Conservation (phyloP, 768 basidiomycete genomes). For the Rhizopogon rudus region DNA sequence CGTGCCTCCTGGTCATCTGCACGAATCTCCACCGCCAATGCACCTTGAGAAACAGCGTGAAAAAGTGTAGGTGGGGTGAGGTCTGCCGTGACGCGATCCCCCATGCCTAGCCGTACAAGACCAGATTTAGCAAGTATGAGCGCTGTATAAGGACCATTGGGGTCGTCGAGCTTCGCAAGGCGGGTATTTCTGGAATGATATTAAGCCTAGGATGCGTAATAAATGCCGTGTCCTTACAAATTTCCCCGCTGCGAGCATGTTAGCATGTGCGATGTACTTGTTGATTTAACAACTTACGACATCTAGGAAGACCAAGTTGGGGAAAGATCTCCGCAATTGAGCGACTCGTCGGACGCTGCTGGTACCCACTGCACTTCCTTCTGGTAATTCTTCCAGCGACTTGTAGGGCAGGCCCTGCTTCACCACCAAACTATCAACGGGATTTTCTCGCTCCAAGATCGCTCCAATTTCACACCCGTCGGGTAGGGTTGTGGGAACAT, state of each 20-base stretch:
- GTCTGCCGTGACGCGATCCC: slow-evolving; percentile 70
- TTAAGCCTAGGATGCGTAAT: slow-evolving; percentile 4
- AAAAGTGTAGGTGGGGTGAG: slow-evolving; percentile 71
- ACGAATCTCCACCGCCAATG: slow-evolving; percentile 83
- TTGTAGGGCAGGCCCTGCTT: slow-evolving; percentile 69
- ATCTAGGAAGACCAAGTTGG: slow-evolving; percentile 75
- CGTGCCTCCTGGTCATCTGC: slow-evolving; percentile 54
- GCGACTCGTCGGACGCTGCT: slow-evolving; percentile 92
- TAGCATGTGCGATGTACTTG: background rate
- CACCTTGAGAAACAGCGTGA: slow-evolving; percentile 93
- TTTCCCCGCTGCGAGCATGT: slow-evolving; percentile 65
- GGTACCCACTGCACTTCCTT: slow-evolving; percentile 90
- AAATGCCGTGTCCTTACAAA: slow-evolving; percentile 47
- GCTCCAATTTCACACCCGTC: slow-evolving; percentile 82
- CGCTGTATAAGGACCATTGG: slow-evolving; percentile 75
- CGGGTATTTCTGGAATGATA: slow-evolving; percentile 69
- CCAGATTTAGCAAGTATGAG: slow-evolving; percentile 94
- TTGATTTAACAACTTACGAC: slow-evolving; percentile 54
- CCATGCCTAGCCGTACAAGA: slow-evolving; percentile 73
- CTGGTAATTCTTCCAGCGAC: slow-evolving; percentile 75
- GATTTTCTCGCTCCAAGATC: slow-evolving; percentile 83
- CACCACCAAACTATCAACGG: slow-evolving; percentile 84
- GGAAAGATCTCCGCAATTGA: slow-evolving; percentile 77
- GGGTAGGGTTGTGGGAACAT: slow-evolving; percentile 86
- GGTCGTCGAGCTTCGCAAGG: slow-evolving; percentile 83